Conservation (phyloP, 2,329 filamentous ascomycete genomes). For the Penicillium freii region DNA sequence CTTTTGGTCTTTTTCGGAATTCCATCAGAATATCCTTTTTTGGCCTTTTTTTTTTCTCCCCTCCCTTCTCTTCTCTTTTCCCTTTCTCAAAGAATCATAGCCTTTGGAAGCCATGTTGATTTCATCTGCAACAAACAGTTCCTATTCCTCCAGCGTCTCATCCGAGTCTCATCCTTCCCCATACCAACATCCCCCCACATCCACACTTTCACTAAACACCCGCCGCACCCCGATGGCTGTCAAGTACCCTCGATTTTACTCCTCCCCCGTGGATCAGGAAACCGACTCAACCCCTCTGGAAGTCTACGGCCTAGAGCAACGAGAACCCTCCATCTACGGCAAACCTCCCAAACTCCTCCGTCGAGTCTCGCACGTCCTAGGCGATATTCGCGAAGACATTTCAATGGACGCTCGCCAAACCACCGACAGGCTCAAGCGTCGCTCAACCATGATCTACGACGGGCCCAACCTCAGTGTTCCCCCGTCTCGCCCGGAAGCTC, state of each 20-base stretch:
- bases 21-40: slow-evolving; percentile 8
- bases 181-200: slow-evolving; percentile 27
- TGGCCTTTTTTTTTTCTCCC: neutral
- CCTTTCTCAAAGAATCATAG: neutral
- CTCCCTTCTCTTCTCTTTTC: neutral
- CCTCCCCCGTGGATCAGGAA: slow-evolving; percentile 32
- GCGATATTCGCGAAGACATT: slow-evolving; percentile 37
- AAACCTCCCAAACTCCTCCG: slow-evolving; percentile 28
- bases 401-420: slow-evolving; percentile 21
- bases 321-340: slow-evolving; percentile 33
- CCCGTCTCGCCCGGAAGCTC: slow-evolving; percentile 15
- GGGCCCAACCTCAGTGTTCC: slow-evolving; percentile 1
- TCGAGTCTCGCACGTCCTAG: slow-evolving; percentile 38
- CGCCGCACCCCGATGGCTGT: slow-evolving; percentile 16
- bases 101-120: slow-evolving; percentile 23
- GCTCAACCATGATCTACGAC: slow-evolving; percentile 26
- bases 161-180: slow-evolving; percentile 30
- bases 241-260: slow-evolving; percentile 36
- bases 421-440: slow-evolving; percentile 29
- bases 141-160: slow-evolving; percentile 29
- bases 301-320: slow-evolving; percentile 35
- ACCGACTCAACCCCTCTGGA: slow-evolving; percentile 33
- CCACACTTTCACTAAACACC: slow-evolving; percentile 22
- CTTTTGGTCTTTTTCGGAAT: slow-evolving; percentile 26
- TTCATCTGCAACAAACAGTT: slow-evolving; percentile 28